phyloP scores from a whole-genome alignment of 495 filamentous ascomycete species.

The Jackrogersella multiformis region DNA sequence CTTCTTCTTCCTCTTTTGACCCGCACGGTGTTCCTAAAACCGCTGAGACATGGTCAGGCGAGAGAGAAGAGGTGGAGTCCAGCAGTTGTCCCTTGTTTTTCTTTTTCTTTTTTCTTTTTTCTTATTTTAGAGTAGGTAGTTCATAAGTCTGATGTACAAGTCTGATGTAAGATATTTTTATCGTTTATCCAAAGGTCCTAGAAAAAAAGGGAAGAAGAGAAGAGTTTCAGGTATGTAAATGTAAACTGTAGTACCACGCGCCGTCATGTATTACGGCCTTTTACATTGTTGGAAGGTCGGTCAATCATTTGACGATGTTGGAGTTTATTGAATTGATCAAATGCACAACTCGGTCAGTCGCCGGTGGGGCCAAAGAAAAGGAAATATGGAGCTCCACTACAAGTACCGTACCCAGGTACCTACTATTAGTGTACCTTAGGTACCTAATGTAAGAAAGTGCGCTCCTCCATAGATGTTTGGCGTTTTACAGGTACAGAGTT shows the following conservation, averaged over 20 bases:
- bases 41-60: slow-evolving; percentile 26
- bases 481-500: neutral
- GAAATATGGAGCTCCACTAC: no score
- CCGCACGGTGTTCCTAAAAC: slow-evolving; percentile 33
- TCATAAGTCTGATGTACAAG: slow-evolving; percentile 16
- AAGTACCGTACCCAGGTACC: neutral
- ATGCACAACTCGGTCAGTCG: neutral
- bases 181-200: slow-evolving; percentile 1
- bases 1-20: slow-evolving; percentile 35
- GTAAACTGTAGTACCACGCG: slow-evolving; percentile 2
- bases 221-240: no score
- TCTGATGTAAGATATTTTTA: neutral
- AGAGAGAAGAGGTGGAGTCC: neutral
- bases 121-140: neutral
- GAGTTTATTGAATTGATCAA: slow-evolving; percentile 7
- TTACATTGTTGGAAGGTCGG: neutral
- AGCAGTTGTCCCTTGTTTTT: no score
- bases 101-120: no score
- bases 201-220: slow-evolving; percentile 1
- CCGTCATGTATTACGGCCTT: neutral
- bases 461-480: no score
- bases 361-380: neutral
- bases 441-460: no score
- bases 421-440: no score
- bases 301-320: slow-evolving; percentile 12